These are phyloP conservation scores for Dicorynia guianensis DNA, from an alignment of 306 rosid genomes.

Conservation along the genomic window DNA sequence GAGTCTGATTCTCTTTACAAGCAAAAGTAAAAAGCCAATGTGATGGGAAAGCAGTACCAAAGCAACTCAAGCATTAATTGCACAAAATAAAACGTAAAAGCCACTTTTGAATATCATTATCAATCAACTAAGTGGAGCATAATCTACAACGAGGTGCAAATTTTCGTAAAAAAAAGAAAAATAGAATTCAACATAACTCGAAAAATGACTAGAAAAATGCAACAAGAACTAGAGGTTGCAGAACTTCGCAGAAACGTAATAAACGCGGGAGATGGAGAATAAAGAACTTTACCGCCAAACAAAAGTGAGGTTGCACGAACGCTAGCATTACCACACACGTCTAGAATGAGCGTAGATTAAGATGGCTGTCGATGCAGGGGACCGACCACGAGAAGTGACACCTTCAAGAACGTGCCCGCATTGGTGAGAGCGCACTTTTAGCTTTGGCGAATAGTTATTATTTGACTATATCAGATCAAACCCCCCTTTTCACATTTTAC, in stretches of 20 bases:
- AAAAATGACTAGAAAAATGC: slow-evolving; percentile 12
- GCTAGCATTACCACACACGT: not conserved
- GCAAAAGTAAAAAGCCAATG: slow-evolving; percentile 5
- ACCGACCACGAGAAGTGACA: slow-evolving; percentile 24
- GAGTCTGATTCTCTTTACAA: slow-evolving; percentile 5
- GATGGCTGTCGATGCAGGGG: not conserved
- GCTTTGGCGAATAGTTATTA: too few species aligned
- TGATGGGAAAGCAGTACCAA: not conserved
- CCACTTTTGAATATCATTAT: not conserved
- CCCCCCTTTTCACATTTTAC: too few species aligned
- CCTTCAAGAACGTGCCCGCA: not conserved
- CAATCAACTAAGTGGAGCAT: not conserved
- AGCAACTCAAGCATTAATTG: not conserved
- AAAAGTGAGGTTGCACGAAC: not conserved
- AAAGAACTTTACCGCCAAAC: not conserved
- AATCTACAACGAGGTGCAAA: not conserved
- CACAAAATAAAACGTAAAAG: not conserved
- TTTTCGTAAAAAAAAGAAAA: not conserved
- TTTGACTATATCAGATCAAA: too few species aligned
- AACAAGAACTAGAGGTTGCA: not conserved
- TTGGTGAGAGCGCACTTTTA: not conserved
- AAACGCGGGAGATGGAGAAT: not conserved
- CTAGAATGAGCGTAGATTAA: not conserved
- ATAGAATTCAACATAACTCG: not conserved
- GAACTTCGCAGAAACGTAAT: not conserved